Base-by-base conservation (phyloP, 768 basidiomycete species). In the Leccinum pellstonianum region DNA sequence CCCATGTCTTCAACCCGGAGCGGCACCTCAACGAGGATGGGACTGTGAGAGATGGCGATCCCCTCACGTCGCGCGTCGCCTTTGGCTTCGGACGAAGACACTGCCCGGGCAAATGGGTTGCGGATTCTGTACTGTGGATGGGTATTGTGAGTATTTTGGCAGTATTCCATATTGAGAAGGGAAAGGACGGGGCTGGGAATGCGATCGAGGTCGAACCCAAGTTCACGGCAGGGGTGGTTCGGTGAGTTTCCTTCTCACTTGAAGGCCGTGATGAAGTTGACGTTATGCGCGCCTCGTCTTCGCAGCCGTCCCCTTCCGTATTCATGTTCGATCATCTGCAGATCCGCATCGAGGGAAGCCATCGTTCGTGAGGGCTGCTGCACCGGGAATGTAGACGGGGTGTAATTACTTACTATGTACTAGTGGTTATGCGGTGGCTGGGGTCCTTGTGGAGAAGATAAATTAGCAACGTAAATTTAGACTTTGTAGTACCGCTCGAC, bases 11-110 rank as follows among this genome's bases (percentile, higher is more conserved):
- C 17, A 64, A 52, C n/a, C 72, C 70, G 4, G 73, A 70, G 23
- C 66, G 71, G 12, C 52, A 72, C 41, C 61, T 72, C 25, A 37
- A 23, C 10, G 59, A 62, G 47, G 70, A 74, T 41, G 71, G 73
- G 29, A 61, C 38, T 12, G 5, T 72, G 21, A 47, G 51, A 5
- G 68, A 72, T n/a, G 43, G 38, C 2, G 70, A 72, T 35, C 68
- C 70, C 1, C 63, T 71, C 66, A 59, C 56, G 8, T 68, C 64
- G 15, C 73, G 73, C 17, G 64, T 57, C 15, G 68, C 68, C 1
- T 72, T 72, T 61, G 70, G 70, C 33, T 74, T 74, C 31, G 70
- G 70, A 51, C 65, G 70, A 41, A 63, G 72, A 56, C 70, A 72
- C 56, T 72, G 70, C 23, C 72, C 70, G 29, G 72, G 72, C 2